These are phyloP conservation scores for Cicer bijugum DNA, from an alignment of 306 rosid genomes.

Conservation along the genomic window DNA sequence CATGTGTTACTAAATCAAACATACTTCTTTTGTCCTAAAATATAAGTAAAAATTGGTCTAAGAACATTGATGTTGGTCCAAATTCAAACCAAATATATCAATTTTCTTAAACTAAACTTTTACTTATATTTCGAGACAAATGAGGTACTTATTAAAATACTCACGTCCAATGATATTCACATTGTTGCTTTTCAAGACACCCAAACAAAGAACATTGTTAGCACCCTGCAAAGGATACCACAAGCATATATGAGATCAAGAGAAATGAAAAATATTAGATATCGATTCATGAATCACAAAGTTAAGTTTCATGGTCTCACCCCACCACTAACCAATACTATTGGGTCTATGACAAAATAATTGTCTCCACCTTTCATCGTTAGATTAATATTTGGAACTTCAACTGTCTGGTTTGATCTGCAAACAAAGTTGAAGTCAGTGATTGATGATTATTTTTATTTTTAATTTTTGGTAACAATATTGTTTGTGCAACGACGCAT, in stretches of 20 bases:
- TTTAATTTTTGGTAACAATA: no score
- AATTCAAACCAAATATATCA: no score
- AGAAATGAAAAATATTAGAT: conserved; percentile 19
- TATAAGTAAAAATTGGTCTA: no score
- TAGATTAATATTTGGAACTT: conserved; percentile 52
- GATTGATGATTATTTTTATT: neutral
- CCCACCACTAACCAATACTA: neutral
- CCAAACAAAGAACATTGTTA: conserved; percentile 55
- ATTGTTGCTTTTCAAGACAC: conserved; percentile 59
- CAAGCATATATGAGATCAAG: conserved; percentile 35
- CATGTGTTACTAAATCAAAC: neutral
- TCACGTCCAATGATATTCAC: conserved; percentile 89
- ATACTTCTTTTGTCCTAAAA: no score
- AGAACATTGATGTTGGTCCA: no score
- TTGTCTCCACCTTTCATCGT: conserved; percentile 79
- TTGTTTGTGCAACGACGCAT: no score
- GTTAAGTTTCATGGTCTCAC: conserved; percentile 46
- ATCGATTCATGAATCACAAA: neutral
- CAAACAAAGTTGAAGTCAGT: conserved; percentile 46
- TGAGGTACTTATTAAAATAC: conserved; percentile 41
- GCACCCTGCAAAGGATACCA: conserved; percentile 51
- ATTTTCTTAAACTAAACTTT: no score
- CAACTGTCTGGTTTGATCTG: conserved; percentile 54
- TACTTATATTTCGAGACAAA: no score
- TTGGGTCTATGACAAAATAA: conserved; percentile 51